Conservation (phyloP, 345 rosid species). For the Leavenworthia alabamica region DNA sequence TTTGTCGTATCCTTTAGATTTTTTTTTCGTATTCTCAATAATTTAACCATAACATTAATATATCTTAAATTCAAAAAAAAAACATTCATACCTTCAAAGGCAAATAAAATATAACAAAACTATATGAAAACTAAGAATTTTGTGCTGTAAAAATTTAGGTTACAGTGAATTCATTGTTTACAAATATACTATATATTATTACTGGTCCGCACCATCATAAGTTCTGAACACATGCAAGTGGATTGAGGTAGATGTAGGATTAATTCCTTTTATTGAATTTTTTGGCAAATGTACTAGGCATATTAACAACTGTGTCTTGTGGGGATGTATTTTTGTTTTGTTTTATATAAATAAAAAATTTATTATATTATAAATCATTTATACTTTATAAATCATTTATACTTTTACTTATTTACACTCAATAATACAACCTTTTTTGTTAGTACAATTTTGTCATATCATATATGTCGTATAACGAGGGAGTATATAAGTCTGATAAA, state of each 20-base stretch:
- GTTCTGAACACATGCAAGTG: constrained; percentile 18
- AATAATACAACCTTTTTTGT: constrained; percentile 7
- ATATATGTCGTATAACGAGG: constrained; percentile 25
- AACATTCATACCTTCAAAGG: no score
- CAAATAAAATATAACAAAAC: neutral
- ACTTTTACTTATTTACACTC: constrained; percentile 8
- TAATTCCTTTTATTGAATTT: constrained; percentile 1
- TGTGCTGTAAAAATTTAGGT: neutral
- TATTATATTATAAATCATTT: neutral
- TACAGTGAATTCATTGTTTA: neutral
- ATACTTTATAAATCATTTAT: no score
- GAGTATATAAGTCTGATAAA: constrained; percentile 14
- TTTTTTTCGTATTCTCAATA: constrained; percentile 1
- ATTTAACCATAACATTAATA: no score
- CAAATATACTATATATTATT: neutral
- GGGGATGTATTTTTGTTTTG: neutral
- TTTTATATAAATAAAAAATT: neutral
- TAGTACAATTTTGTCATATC: constrained; percentile 22
- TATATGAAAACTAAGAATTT: neutral
- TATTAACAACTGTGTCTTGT: constrained; percentile 13
- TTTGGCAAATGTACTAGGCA: constrained; percentile 21
- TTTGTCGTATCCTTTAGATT: constrained; percentile 20
- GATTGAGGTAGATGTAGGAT: constrained; percentile 15
- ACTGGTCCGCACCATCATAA: constrained; percentile 6
- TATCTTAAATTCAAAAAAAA: no score